Base-by-base conservation (phyloP, 495 filamentous ascomycete species). In the Margaritispora aquatica region DNA sequence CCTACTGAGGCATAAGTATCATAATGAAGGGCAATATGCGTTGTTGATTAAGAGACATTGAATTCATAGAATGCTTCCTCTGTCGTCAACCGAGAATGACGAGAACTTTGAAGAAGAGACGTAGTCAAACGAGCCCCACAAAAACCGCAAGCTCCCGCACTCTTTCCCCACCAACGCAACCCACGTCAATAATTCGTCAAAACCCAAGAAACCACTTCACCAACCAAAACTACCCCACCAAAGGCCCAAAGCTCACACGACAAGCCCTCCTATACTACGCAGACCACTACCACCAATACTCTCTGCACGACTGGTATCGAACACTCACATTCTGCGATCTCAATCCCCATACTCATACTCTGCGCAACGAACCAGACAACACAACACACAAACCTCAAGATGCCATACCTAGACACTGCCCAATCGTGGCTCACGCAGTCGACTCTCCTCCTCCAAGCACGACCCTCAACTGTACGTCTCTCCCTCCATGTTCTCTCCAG, bases 401-500 rank as follows among this genome's bases (percentile, higher is more conserved):
- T 69, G 66, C 66, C 66, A 2, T 65, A 64, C 54, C 54, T 69
- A 21, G 26, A 54, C 15, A 66, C 61, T 24, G 59, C 66, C 26
- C 61, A 69, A 60, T 23, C 11, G 63, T 69, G 61, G 63, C 70
- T 68, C 63, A 68, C 64, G 20, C 66, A 70, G 66, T 72, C 67
- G 44, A 55, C 61, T n/a, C 65, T 68, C 61, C 69, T 69, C 57
- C 66, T 69, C 47, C 60, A 67, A 69, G 65, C 66, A n/a, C 55
- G 64, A 21, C 67, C 65, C 22, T 59, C 57, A 27, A 65, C 61
- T 41, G 68, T 72, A 57, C 27, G 56, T 53, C 13, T 50, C 34
- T 24, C 46, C 38, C 47, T 53, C 34, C 52, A 2, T 51, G 48
- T 36, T 44, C 34, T 34, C 31, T 51, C 51, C 19, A 23, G 29